Conservation (phyloP, 805 yeast genomes). For the Saturnispora silvae region DNA sequence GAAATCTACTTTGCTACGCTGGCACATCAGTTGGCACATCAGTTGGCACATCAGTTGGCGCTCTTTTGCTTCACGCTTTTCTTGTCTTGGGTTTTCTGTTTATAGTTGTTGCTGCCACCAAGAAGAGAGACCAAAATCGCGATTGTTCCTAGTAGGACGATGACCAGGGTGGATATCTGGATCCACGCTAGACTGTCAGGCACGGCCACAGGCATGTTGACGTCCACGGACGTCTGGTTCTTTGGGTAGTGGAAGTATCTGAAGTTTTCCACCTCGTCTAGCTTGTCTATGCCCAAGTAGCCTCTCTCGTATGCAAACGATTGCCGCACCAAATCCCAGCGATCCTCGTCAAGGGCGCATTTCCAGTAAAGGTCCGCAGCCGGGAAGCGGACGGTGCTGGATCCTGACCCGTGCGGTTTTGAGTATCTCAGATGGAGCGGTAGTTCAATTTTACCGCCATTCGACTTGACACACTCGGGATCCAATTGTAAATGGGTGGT, state of each 20-base stretch:
- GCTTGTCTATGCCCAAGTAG: conserved; percentile 12
- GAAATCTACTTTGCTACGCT: too few relatives aligned
- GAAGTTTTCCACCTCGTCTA: background rate
- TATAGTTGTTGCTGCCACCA: too few relatives aligned
- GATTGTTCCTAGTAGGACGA: background rate
- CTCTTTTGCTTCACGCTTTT: too few relatives aligned
- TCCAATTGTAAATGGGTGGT: conserved; percentile 15
- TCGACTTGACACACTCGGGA: conserved; percentile 7
- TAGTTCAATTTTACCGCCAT: conserved; percentile 16
- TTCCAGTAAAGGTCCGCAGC: conserved; percentile 21
- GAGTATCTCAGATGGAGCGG: conserved; percentile 26
- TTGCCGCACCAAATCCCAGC: conserved; percentile 7
- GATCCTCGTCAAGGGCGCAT: conserved; percentile 14
- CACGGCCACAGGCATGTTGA: conserved; percentile 14
- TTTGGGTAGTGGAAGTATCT: conserved; percentile 1
- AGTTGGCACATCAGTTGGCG: too few relatives aligned
- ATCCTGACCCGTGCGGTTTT: conserved; percentile 13
- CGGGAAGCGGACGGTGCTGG: conserved; percentile 11
- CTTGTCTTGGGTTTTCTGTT: too few relatives aligned
- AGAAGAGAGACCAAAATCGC: too few relatives aligned
- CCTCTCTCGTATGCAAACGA: conserved; percentile 18
- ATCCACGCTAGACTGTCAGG: background rate
- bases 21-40: too few relatives aligned
- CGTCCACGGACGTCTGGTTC: background rate
- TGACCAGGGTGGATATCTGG: background rate